phyloP scores from a whole-genome alignment of 768 basidiomycete genomes.

The Tulasnella sp. region DNA sequence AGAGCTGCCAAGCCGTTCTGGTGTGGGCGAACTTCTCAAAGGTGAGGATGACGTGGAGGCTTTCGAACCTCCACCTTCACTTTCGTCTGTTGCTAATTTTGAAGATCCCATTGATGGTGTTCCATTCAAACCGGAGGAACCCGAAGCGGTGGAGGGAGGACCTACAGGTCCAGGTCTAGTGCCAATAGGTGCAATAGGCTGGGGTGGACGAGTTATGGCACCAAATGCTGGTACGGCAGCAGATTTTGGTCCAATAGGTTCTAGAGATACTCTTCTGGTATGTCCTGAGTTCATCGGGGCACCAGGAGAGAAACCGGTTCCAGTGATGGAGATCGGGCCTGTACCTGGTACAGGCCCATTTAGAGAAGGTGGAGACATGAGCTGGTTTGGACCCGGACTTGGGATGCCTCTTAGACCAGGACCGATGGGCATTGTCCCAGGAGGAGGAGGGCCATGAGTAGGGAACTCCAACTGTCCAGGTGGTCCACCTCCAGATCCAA shows the following conservation, averaged over 20 bases:
- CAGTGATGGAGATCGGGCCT: not conserved
- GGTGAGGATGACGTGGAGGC: too few species aligned
- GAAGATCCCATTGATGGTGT: not conserved
- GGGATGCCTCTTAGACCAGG: slow-evolving; percentile 7
- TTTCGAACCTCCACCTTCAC: too few species aligned
- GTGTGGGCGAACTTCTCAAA: slow-evolving; percentile 2
- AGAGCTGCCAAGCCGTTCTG: slow-evolving; percentile 12
- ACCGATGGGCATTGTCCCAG: not conserved
- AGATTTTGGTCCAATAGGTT: slow-evolving; percentile 2
- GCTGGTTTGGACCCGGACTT: not conserved
- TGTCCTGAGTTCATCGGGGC: slow-evolving; percentile 4
- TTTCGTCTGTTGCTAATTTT: not conserved
- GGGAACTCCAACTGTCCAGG: not conserved
- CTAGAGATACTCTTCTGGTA: slow-evolving; percentile 9
- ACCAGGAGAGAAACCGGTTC: slow-evolving; percentile 8
- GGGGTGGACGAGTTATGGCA: slow-evolving; percentile 13
- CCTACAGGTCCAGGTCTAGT: slow-evolving; percentile 11
- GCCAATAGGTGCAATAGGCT: slow-evolving; percentile 15
- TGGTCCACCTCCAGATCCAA: not conserved
- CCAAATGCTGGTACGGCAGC: slow-evolving; percentile 2
- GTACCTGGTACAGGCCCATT: too few species aligned
- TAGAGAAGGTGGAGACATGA: too few species aligned
- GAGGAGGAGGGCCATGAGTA: not conserved
- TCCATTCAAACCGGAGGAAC: not conserved
- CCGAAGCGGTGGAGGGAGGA: slow-evolving; percentile 2